Evolutionary conservation across 208 protist species (phyloP).

Genomic region (Trypanosomatidae sp.): DNA sequence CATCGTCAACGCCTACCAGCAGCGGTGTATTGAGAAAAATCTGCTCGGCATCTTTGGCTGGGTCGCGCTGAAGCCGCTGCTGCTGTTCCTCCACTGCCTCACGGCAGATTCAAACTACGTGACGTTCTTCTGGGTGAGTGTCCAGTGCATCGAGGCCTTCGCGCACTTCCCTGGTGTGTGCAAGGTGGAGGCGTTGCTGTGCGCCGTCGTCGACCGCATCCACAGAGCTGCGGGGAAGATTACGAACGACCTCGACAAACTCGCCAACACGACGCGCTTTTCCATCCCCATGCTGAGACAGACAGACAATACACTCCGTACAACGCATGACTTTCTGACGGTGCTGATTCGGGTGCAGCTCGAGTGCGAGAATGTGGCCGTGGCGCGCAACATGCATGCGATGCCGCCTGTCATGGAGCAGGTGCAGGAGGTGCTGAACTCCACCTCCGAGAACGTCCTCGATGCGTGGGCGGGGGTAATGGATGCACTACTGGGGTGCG

Average conservation of each 20-base stretch:
- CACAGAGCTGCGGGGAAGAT: slow-evolving; percentile 51
- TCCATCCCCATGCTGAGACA: slow-evolving; percentile 54
- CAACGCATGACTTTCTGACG: slow-evolving; percentile 59
- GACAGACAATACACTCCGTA: slow-evolving; percentile 44
- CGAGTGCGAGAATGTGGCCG: slow-evolving; percentile 83
- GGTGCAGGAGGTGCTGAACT: slow-evolving; percentile 73
- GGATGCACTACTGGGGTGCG: slow-evolving; percentile 47
- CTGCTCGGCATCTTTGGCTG: slow-evolving; percentile 84
- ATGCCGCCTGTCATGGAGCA: slow-evolving; percentile 74
- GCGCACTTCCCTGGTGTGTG: slow-evolving; percentile 62
- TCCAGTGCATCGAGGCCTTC: slow-evolving; percentile 84
- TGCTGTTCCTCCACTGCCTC: slow-evolving; percentile 75
- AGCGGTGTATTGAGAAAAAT: slow-evolving; percentile 50
- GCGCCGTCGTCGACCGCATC: slow-evolving; percentile 77
- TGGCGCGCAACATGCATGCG: slow-evolving; percentile 54
- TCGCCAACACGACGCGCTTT: slow-evolving; percentile 38
- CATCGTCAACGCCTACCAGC: slow-evolving; percentile 68
- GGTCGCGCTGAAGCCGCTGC: slow-evolving; percentile 65
- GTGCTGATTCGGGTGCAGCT: slow-evolving; percentile 84
- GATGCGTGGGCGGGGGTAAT: slow-evolving; percentile 68
- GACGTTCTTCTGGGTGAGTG: slow-evolving; percentile 84
- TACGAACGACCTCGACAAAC: slow-evolving; percentile 39
- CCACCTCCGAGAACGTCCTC: slow-evolving; percentile 64
- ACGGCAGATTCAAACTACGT: slow-evolving; percentile 88
- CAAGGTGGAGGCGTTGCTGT: slow-evolving; percentile 67